phyloP scores from a whole-genome alignment of 768 basidiomycete genomes.

The Boletus vermiculosoides region DNA sequence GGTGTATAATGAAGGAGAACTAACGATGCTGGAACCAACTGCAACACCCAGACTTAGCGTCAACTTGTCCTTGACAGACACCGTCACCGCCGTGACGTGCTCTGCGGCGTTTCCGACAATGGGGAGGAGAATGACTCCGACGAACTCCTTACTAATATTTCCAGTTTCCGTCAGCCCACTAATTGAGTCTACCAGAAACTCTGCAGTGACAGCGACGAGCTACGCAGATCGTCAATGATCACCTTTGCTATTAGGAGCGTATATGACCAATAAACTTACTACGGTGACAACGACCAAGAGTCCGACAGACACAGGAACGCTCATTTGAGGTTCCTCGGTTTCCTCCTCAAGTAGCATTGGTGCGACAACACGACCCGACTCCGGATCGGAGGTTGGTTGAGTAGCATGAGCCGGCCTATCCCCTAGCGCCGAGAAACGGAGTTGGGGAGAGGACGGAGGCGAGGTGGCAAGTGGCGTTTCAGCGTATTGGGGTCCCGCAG shows the following conservation, averaged over 20 bases:
- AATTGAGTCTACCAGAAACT: conserved; percentile 78
- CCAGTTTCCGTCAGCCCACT: conserved; percentile 60
- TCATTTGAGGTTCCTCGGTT: conserved; percentile 50
- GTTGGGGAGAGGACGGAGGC: conserved; percentile 9
- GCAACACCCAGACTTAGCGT: conserved; percentile 86
- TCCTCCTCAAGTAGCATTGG: conserved; percentile 21
- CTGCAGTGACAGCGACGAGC: conserved; percentile 57
- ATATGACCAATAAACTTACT: conserved; percentile 2
- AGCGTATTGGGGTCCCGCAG: conserved; percentile 1
- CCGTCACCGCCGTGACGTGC: conserved; percentile 34
- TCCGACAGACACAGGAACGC: conserved; percentile 50
- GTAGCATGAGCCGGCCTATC: not conserved
- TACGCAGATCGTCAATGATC: conserved; percentile 19
- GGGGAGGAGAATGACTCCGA: conserved; percentile 84
- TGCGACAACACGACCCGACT: not conserved
- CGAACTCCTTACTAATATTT: conserved; percentile 71
- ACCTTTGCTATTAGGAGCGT: not conserved
- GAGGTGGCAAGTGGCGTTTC: conserved; percentile 6
- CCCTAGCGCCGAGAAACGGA: not conserved
- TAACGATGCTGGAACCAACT: conserved; percentile 77
- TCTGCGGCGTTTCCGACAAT: conserved; percentile 48
- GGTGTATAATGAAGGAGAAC: conserved; percentile 23
- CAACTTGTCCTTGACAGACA: conserved; percentile 88
- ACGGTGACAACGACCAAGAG: conserved; percentile 38
- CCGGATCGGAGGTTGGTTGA: conserved; percentile 9